These are phyloP conservation scores for Backusella macrospora DNA, from an alignment of 192 early-diverging fungal species.

Conservation along the genomic window DNA sequence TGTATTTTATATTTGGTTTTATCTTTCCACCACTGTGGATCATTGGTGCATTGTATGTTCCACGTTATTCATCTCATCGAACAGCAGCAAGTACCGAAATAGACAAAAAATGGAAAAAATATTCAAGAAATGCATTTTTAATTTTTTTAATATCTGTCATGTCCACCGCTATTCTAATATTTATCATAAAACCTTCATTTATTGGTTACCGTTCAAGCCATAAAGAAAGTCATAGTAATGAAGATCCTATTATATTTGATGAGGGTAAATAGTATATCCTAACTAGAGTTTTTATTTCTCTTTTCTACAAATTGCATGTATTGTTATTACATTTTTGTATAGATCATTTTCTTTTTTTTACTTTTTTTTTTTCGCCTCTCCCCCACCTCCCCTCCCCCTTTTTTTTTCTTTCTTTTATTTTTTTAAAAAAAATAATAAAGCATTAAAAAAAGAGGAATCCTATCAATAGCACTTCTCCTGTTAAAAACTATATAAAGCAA, in stretches of 20 bases:
- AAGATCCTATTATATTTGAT: constrained; percentile 16
- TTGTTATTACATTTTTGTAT: constrained; percentile 15
- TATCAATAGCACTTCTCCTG: not conserved
- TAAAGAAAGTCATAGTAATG: not conserved
- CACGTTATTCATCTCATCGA: not conserved
- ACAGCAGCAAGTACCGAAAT: not conserved
- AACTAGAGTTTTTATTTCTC: not conserved
- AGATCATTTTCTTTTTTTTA: constrained; percentile 1
- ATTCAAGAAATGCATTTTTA: constrained; percentile 20
- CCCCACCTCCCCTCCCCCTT: not conserved
- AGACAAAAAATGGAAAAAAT: constrained; percentile 20
- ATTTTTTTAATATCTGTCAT: not conserved
- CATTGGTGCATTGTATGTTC: constrained; percentile 9
- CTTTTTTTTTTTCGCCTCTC: not conserved
- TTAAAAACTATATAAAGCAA: not conserved
- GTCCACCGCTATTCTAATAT: not conserved
- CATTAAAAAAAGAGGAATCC: constrained; percentile 14
- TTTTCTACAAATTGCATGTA: constrained; percentile 14
- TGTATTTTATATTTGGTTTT: constrained; percentile 26
- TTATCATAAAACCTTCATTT: constrained; percentile 10
- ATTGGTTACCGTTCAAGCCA: constrained; percentile 7
- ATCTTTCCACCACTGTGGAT: constrained; percentile 30
- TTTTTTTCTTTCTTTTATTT: not conserved
- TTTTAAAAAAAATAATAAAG: constrained; percentile 2
- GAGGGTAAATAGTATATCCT: constrained; percentile 11